Evolutionary conservation across 768 basidiomycete species (phyloP), one percentile per base, ranked within the genome.

Genomic region (Sarcodon sp.): DNA sequence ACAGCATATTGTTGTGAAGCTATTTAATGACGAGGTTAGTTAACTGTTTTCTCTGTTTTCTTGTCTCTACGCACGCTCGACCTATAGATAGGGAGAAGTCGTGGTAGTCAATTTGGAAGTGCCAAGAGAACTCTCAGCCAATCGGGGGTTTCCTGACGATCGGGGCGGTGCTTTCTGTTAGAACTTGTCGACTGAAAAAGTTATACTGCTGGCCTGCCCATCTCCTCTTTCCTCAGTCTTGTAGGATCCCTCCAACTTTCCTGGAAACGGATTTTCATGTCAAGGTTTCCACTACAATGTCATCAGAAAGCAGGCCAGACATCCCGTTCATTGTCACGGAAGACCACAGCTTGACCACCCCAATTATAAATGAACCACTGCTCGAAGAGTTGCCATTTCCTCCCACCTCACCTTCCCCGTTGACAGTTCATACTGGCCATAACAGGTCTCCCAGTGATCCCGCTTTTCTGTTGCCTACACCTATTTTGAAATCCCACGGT

Each of bases 381-480:
- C 21, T 27, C 39, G 39, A 41, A 1, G 7, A 13, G 7, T 41
- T 11, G 9, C 43, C 43, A 12, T 32, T 33, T 31, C 16, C 46
- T 9, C 15, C 46, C 10, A 41, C 32, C 16, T 31, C 38, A 15
- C 35, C 39, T 41, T 6, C 43, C 44, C 41, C 27, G 16, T 43
- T 12, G 38, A 45, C 50, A 2, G 52, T 50, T 12, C 51, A 9
- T 35, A 9, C 12, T 10, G 16, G 39, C 37, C 37, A 27, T 12
- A 51, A 8, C 43, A 47, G 18, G 50, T 52, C 33, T 53, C 57
- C 34, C 51, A 55, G 9, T 37, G 50, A 16, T 41, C 47, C 33
- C 50, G 34, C 11, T 48, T 51, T 12, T 43, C 55, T 2, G 57
- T 57, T 13, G 53, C 59, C 16, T 57, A 59, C 38, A 55, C 50